A percentile compares a stretch with the other conserved stretches of the same genome.
Evolutionary conservation across 2,329 filamentous ascomycete species (phyloP).

Genomic region (Xylaria sp.): DNA sequence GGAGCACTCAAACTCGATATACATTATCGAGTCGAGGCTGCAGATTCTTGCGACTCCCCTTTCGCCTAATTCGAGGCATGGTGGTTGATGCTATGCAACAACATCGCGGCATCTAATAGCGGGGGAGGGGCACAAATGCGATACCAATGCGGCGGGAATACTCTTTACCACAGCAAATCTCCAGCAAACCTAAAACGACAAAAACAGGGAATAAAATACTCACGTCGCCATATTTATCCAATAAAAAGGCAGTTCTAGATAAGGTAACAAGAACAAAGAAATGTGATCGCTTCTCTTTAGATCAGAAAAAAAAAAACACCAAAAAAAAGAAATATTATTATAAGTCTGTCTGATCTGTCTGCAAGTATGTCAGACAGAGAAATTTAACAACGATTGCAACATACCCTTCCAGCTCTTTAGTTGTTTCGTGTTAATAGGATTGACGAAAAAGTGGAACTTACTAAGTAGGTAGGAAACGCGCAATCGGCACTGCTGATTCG

Average conservation of each 20-base stretch:
- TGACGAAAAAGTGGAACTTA: neutral
- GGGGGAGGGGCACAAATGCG: slow-evolving; percentile 44
- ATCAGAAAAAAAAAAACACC: neutral
- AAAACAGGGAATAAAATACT: slow-evolving; percentile 33
- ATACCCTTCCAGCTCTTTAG: too few species aligned
- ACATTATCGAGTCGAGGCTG: neutral
- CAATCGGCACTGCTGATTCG: slow-evolving; percentile 13
- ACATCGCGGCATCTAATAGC: slow-evolving; percentile 36
- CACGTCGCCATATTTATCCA: slow-evolving; percentile 49
- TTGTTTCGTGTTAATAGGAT: slow-evolving; percentile 3
- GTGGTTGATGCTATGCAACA: slow-evolving; percentile 13
- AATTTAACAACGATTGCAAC: neutral
- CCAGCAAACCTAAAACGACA: slow-evolving; percentile 7
- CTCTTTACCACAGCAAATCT: neutral
- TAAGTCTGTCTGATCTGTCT: slow-evolving; percentile 19
- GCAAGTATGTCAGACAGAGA: neutral
- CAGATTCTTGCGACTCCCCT: neutral
- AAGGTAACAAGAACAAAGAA: neutral
- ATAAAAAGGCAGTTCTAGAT: neutral
- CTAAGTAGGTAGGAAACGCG: neutral
- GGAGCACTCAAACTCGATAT: neutral
- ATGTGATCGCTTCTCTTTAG: neutral
- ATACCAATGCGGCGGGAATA: neutral
- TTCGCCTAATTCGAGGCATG: neutral
- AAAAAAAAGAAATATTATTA: neutral